Evolutionary conservation across 106 monocot species (phyloP).

Genomic region (Phalaenopsis aphrodite): DNA sequence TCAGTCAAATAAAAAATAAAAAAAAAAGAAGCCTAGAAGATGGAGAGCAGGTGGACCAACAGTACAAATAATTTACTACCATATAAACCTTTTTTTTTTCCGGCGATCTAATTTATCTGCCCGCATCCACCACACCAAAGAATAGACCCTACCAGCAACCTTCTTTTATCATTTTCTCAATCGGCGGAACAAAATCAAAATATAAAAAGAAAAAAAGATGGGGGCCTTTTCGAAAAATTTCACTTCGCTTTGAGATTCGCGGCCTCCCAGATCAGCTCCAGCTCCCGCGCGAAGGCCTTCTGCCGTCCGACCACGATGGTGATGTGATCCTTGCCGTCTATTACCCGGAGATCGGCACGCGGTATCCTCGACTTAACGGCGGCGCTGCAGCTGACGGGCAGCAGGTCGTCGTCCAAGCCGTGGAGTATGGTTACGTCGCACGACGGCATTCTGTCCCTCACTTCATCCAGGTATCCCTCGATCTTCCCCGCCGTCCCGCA

Average conservation of each 20-base stretch:
- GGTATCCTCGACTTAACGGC: conserved; percentile 17
- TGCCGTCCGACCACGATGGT: conserved; percentile 20
- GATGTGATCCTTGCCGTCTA: conserved; percentile 23
- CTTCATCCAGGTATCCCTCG: conserved; percentile 12
- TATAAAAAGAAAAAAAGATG: too few species aligned
- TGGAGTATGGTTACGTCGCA: conserved; percentile 18
- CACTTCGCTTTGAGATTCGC: not conserved
- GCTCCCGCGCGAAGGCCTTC: conserved; percentile 21
- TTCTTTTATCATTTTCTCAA: too few species aligned
- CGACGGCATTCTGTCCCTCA: conserved; percentile 6
- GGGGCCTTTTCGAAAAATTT: not conserved
- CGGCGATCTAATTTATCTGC: too few species aligned
- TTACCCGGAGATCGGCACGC: conserved; percentile 13
- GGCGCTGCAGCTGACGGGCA: conserved; percentile 19
- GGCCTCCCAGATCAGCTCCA: conserved; percentile 18
- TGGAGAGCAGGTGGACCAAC: too few species aligned
- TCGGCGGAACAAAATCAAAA: too few species aligned
- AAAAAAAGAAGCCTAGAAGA: too few species aligned
- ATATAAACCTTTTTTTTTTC: too few species aligned
- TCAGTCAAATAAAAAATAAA: too few species aligned
- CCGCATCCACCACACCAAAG: too few species aligned
- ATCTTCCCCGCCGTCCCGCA: conserved; percentile 24
- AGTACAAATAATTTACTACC: too few species aligned
- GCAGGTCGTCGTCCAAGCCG: conserved; percentile 16
- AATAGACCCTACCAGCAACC: too few species aligned